Percentiles rank a stretch among this genome's conserved stretches.
These are phyloP conservation scores for Talaromyces sp. DNA, from an alignment of 2,329 filamentous ascomycete species.

Conservation along the genomic window DNA sequence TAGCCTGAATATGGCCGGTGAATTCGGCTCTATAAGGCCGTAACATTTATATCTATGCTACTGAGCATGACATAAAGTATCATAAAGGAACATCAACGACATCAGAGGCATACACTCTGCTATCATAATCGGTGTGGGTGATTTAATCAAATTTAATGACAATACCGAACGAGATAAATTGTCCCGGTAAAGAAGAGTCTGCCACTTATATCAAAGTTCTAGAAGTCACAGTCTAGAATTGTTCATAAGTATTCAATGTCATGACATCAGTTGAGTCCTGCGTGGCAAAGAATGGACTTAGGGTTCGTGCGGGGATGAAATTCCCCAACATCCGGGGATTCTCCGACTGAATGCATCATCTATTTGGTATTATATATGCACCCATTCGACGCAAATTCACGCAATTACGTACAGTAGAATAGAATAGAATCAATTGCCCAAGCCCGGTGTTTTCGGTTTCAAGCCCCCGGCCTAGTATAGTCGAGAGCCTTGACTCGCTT, in stretches of 20 bases:
- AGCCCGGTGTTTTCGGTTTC: constrained; percentile 3
- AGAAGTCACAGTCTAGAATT: neutral
- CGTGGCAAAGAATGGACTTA: neutral
- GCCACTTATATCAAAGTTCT: neutral
- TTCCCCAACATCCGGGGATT: neutral
- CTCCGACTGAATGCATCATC: neutral
- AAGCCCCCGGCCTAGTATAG: constrained; percentile 61
- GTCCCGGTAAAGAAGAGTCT: neutral
- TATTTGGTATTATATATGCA: neutral
- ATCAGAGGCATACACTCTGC: neutral
- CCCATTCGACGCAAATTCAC: neutral
- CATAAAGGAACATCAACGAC: neutral
- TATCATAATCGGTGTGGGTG: neutral
- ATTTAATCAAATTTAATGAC: neutral
- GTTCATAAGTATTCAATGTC: neutral
- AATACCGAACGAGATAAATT: constrained; percentile 1
- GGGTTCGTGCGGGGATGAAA: neutral
- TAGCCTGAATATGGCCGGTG: too few relatives aligned
- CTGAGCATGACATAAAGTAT: neutral
- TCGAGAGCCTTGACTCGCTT: constrained; percentile 60
- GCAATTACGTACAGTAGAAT: neutral
- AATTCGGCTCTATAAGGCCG: neutral
- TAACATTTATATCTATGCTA: neutral
- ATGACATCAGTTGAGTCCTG: constrained; percentile 1
- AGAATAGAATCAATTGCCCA: neutral